Base-by-base conservation (phyloP, 2,329 filamentous ascomycete species). In the Westerdykella aurantiaca region DNA sequence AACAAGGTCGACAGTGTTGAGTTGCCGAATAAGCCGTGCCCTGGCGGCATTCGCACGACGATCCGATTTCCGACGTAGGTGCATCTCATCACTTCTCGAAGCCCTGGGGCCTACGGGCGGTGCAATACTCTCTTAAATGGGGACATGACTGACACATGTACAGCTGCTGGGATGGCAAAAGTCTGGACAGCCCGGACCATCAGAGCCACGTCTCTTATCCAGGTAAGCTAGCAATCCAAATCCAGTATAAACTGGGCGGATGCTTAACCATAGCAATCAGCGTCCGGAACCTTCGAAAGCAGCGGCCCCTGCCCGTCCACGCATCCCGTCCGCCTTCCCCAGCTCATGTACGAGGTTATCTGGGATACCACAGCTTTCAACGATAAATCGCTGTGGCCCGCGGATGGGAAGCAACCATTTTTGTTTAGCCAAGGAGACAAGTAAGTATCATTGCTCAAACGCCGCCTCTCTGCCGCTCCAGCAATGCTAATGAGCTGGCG, bases 151-250 rank as follows among this genome's bases (percentile, higher is more conserved):
- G 25, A 29, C 71, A 46, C 66, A 70, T 51, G 63, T 64, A 53
- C 37, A 53, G 49, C 41, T 40, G 38, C 38, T 40, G 38, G 38
- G 38, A 40, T 17, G 38, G 38, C 7, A 21, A 14, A 77, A 81
- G 42, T 75, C 79, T 52, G 83, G 82, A 11, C 87, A 93, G 71
- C 66, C 68, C 11, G 79, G 81, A 42, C 76, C 94, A 34, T 71
- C 72, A 42, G 84, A 93, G 72, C 86, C 88, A 44, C 87, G 88
- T n/a, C 54, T 94, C 31, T 89, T 89, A 1, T 95, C 95, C 73
- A 95, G 90, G 67, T 72, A 54, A 50, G 25, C n/a, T 44, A 5
- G 14, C 21, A 12, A 29, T 9, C 7, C 11, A 5, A 37, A 34
- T 23, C 67, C 61, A 53, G 65, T 60, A 0, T 64, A 72, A 68